phyloP scores from a whole-genome alignment of 176 grass and related monocot species.

The Miscanthus lutarioriparius region DNA sequence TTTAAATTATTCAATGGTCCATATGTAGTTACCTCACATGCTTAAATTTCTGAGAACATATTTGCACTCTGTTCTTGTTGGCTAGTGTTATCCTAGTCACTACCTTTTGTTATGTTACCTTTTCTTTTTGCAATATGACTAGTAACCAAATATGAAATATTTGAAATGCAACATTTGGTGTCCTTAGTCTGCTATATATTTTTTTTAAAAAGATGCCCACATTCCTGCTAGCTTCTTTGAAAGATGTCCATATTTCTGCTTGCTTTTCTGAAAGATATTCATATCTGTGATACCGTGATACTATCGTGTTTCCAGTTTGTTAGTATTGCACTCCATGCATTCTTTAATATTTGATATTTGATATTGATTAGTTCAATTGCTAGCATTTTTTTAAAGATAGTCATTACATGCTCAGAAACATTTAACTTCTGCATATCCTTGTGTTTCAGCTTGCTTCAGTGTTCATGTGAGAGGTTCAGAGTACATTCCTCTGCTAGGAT shows the following conservation, averaged over 20 bases:
- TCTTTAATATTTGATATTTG: background rate
- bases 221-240: background rate
- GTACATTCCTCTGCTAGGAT: slow-evolving; percentile 82
- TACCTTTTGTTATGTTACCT: background rate
- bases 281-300: background rate
- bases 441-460: slow-evolving; percentile 85
- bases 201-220: background rate
- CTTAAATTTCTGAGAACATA: background rate
- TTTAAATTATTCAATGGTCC: background rate
- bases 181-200: background rate
- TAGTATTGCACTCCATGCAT: background rate
- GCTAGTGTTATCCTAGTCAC: background rate
- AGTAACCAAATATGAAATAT: background rate
- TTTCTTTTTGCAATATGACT: background rate
- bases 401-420: background rate
- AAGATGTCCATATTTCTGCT: background rate
- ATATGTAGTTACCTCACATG: background rate
- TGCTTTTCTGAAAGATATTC: background rate
- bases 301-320: background rate
- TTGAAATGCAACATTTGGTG: background rate
- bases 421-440: slow-evolving; percentile 11
- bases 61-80: background rate
- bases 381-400: background rate
- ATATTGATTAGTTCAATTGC: background rate
- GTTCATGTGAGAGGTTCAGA: slow-evolving; percentile 97